phyloP scores from a whole-genome alignment of 2,329 filamentous ascomycete species.

The Geoglossum cookeanum region DNA sequence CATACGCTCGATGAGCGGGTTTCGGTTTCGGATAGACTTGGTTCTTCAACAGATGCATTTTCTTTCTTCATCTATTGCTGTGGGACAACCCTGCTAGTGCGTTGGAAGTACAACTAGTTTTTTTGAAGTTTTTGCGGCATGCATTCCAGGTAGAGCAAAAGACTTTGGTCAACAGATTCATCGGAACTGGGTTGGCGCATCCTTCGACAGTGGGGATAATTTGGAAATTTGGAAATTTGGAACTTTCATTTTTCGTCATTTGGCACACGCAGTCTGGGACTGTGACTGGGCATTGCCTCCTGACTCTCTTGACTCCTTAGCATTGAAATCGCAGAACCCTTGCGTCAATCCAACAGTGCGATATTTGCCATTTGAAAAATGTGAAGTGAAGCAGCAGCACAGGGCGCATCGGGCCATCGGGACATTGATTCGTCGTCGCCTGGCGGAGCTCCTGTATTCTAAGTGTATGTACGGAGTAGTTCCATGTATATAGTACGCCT shows the following conservation, averaged over 20 bases:
- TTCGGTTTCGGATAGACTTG: slow-evolving; percentile 1
- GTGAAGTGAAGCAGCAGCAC: not conserved
- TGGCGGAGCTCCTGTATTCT: not conserved
- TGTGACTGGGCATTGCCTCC: not conserved
- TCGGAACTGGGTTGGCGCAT: not conserved
- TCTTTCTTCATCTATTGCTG: not conserved
- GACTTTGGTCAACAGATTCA: not conserved
- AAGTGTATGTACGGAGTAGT: not conserved
- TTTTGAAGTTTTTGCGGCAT: not conserved
- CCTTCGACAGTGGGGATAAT: no score
- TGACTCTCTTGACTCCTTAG: not conserved
- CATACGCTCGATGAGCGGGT: not conserved
- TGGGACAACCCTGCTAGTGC: not conserved
- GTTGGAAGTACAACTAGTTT: not conserved
- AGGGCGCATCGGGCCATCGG: not conserved
- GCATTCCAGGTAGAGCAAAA: not conserved
- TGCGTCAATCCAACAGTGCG: not conserved
- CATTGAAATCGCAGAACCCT: not conserved
- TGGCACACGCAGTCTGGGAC: not conserved
- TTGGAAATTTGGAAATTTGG: no score
- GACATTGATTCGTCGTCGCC: not conserved
- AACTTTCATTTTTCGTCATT: no score
- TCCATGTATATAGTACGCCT: not conserved
- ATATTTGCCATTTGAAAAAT: not conserved
- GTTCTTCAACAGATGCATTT: not conserved